Evolutionary conservation across 2,329 filamentous ascomycete genomes (phyloP).

Genomic region (Clarireedia hainanense): DNA sequence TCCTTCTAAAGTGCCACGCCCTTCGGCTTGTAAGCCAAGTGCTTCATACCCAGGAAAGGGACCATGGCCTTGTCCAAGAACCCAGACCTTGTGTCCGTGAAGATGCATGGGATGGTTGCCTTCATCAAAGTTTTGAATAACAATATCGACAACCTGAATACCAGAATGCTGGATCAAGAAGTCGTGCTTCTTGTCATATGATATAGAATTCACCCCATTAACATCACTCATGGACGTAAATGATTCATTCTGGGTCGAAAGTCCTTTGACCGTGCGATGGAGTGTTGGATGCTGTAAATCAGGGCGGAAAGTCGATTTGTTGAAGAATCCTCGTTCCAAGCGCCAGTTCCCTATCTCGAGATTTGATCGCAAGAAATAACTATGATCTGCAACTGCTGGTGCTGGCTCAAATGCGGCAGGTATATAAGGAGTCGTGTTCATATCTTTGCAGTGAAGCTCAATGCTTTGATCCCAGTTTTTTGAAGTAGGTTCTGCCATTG

Average conservation of each 20-base stretch:
- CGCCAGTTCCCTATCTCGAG: conserved; percentile 53
- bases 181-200: conserved; percentile 35
- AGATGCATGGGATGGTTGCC: conserved; percentile 67
- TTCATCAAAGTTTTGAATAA: conserved; percentile 69
- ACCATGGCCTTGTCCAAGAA: conserved; percentile 53
- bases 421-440: conserved; percentile 35
- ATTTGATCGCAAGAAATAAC: conserved; percentile 47
- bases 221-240: conserved; percentile 36
- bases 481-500: conserved; percentile 21
- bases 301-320: conserved; percentile 45
- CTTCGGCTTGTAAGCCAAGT: conserved; percentile 32
- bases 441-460: conserved; percentile 24
- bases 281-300: conserved; percentile 41
- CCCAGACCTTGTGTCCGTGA: conserved; percentile 70
- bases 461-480: conserved; percentile 37
- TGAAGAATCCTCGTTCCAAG: conserved; percentile 51
- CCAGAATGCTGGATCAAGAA: conserved; percentile 58
- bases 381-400: conserved; percentile 41
- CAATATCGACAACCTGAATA: conserved; percentile 58
- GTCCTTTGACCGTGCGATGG: conserved; percentile 41
- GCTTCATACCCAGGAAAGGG: conserved; percentile 39
- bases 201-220: conserved; percentile 44
- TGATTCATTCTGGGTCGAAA: conserved; percentile 36
- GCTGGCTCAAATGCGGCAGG: conserved; percentile 38
- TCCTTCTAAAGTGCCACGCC: conserved; percentile 28